Evolutionary conservation across 1,139 yeast genomes (phyloP).

Genomic region (Debaryomyces fabryi): DNA sequence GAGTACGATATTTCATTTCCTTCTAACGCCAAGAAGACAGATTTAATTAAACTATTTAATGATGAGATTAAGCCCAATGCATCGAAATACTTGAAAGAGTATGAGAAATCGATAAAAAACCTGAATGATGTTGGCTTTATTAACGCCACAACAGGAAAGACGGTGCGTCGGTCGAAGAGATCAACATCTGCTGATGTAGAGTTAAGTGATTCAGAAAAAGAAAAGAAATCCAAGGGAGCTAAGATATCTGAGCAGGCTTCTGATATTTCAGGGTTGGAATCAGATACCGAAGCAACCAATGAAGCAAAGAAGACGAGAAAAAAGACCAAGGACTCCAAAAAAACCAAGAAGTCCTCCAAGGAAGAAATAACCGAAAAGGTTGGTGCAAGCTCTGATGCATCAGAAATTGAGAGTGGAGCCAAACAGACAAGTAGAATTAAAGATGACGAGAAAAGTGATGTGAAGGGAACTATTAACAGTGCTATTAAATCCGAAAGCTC

Average conservation of each 20-base stretch:
- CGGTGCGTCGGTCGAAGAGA: slow-evolving; percentile 2
- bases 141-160: slow-evolving; percentile 4
- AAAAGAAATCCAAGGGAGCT: background rate
- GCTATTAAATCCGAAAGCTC: slow-evolving; percentile 19
- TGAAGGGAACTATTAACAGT: background rate
- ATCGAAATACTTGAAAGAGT: slow-evolving; percentile 27
- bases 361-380: slow-evolving; percentile 1
- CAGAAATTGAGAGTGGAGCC: background rate
- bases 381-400: background rate
- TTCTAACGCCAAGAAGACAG: slow-evolving; percentile 64
- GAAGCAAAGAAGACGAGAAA: slow-evolving; percentile 6
- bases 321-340: slow-evolving; percentile 1
- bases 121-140: slow-evolving; percentile 29
- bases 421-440: background rate
- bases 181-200: background rate
- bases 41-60: slow-evolving; percentile 56
- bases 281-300: background rate
- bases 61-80: slow-evolving; percentile 48
- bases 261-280: background rate
- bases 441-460: background rate
- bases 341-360: background rate
- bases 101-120: slow-evolving; percentile 17
- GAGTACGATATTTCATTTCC: slow-evolving; percentile 60
- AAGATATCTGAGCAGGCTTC: background rate
- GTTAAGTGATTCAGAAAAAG: background rate